A percentile compares a stretch with the other conserved stretches of the same genome.
Conservation (phyloP, 2,329 filamentous ascomycete genomes). For the Sclerotinia nivalis region DNA sequence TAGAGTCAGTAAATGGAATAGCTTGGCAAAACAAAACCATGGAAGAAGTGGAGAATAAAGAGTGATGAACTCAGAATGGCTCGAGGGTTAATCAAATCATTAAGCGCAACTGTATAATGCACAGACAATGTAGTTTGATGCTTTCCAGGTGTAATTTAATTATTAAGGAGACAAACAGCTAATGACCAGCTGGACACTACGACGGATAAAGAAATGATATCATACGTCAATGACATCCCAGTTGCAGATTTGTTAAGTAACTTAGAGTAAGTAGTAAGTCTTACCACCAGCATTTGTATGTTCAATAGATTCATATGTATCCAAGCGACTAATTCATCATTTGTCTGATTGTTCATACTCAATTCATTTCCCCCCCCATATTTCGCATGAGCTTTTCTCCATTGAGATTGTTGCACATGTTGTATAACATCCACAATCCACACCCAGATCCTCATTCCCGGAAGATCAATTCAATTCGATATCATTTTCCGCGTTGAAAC, state of each 20-base stretch:
- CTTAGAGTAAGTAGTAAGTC: too few species aligned
- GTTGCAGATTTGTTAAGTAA: not conserved
- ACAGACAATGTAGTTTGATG: too few species aligned
- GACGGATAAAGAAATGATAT: conserved; percentile 12
- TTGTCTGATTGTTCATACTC: not conserved
- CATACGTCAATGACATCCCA: conserved; percentile 7
- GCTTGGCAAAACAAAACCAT: not conserved
- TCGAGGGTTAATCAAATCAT: not conserved
- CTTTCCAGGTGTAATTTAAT: not conserved
- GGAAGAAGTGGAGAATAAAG: not conserved
- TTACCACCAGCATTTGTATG: not conserved
- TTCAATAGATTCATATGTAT: not conserved
- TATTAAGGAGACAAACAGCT: not conserved
- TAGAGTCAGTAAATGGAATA: not conserved
- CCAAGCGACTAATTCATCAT: not conserved
- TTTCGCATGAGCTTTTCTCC: not conserved
- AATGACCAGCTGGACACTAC: not conserved
- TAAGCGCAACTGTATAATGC: too few species aligned
- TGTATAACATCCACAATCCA: not conserved
- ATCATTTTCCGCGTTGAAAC: conserved; percentile 7
- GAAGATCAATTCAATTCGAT: conserved; percentile 11
- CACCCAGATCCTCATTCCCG: conserved; percentile 1
- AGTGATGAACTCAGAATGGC: not conserved
- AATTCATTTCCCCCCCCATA: not conserved
- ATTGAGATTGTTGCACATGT: conserved; percentile 3